Conservation (phyloP, 2,329 filamentous ascomycete species). For the Tolypocladium paradoxum region DNA sequence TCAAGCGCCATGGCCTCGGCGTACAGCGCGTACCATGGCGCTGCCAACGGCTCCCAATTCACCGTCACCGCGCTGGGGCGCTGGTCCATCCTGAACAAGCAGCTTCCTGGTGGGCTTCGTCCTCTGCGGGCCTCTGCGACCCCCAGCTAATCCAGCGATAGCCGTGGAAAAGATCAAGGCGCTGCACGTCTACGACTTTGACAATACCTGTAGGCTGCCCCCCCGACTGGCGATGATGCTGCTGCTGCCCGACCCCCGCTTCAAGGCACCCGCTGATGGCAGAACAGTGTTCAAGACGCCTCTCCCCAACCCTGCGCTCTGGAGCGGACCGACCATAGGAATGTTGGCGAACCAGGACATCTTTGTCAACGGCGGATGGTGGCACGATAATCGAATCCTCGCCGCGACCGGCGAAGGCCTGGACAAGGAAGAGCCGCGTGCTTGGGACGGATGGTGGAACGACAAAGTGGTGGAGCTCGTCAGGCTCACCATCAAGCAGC, state of each 20-base stretch:
- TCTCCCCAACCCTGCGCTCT: slow-evolving; percentile 77
- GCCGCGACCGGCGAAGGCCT: slow-evolving; percentile 74
- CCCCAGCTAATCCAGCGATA: slow-evolving; percentile 12
- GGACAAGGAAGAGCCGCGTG: slow-evolving; percentile 70
- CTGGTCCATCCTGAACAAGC: slow-evolving; percentile 70
- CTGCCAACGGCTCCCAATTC: slow-evolving; percentile 18
- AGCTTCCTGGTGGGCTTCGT: slow-evolving; percentile 50
- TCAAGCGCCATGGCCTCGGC: slow-evolving; percentile 28
- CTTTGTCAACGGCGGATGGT: slow-evolving; percentile 85
- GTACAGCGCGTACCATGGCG: slow-evolving; percentile 25
- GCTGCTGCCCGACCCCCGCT: neutral
- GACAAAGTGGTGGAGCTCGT: slow-evolving; percentile 78
- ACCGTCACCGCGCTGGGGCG: slow-evolving; percentile 69
- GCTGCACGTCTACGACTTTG: slow-evolving; percentile 94
- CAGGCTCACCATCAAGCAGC: slow-evolving; percentile 68
- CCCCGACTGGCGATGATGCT: neutral
- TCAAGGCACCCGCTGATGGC: neutral
- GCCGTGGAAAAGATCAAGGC: slow-evolving; percentile 59
- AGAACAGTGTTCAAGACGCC: slow-evolving; percentile 80
- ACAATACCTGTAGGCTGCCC: slow-evolving; percentile 67
- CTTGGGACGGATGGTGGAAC: slow-evolving; percentile 95
- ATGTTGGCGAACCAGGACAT: slow-evolving; percentile 64
- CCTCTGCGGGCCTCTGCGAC: neutral
- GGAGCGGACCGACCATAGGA: slow-evolving; percentile 70
- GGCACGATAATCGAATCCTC: slow-evolving; percentile 85